These are phyloP conservation scores for Trametes meyenii DNA, from an alignment of 768 basidiomycete species.

Conservation along the genomic window DNA sequence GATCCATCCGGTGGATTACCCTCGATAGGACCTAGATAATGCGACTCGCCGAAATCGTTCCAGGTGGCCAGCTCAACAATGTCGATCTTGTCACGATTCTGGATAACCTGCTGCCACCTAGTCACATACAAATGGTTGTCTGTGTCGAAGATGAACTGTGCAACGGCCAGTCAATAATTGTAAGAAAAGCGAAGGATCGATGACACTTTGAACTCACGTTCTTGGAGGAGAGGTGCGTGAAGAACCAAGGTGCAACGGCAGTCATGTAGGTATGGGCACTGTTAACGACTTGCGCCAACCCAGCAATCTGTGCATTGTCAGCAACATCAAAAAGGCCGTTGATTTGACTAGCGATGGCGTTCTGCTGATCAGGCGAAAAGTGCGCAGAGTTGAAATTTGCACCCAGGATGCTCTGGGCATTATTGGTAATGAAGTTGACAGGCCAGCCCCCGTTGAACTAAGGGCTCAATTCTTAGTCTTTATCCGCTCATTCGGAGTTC, in stretches of 20 bases:
- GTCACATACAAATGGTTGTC: constrained; percentile 64
- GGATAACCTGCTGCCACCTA: constrained; percentile 66
- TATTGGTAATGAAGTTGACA: constrained; percentile 39
- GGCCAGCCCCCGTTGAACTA: constrained; percentile 67
- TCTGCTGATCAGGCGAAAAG: constrained; percentile 13
- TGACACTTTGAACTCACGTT: constrained; percentile 37
- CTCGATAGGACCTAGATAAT: constrained; percentile 66
- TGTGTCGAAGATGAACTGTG: constrained; percentile 58
- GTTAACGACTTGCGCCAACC: constrained; percentile 27
- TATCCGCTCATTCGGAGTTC: neutral
- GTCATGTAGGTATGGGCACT: constrained; percentile 33
- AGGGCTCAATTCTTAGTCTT: neutral
- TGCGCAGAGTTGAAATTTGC: constrained; percentile 23
- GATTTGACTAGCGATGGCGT: constrained; percentile 27
- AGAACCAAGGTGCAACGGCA: constrained; percentile 73
- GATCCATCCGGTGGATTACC: constrained; percentile 37
- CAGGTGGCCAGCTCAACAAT: constrained; percentile 67
- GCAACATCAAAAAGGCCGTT: constrained; percentile 36
- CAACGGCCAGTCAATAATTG: neutral
- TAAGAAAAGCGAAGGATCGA: neutral
- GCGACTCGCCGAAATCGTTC: constrained; percentile 79
- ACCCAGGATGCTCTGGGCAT: constrained; percentile 40
- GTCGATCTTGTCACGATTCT: constrained; percentile 48
- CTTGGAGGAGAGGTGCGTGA: constrained; percentile 70
- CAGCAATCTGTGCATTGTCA: constrained; percentile 36